A percentile compares a stretch with the other conserved stretches of the same genome.
Conservation (phyloP, 148 eudicot species). For the Cornus florida region DNA sequence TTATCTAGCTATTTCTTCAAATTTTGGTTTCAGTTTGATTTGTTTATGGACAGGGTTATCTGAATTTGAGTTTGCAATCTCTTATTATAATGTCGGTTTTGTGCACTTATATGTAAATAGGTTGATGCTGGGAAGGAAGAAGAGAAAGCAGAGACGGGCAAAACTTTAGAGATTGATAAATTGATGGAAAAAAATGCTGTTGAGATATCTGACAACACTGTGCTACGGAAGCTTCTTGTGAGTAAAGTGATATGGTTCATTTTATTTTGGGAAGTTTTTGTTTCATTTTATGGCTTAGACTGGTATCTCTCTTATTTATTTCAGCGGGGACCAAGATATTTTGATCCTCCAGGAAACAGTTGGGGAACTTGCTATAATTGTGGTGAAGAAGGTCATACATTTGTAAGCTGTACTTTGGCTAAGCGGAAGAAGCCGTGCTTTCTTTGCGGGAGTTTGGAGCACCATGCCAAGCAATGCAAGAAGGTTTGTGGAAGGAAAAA, state of each 20-base stretch:
- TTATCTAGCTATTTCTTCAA: too few species aligned
- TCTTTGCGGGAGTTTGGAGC: conserved; percentile 92
- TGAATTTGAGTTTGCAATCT: background rate
- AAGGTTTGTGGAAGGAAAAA: conserved; percentile 53
- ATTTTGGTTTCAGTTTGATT: background rate
- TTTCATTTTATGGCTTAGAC: conserved; percentile 34
- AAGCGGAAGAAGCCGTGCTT: conserved; percentile 91
- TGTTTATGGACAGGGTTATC: background rate
- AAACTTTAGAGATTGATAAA: conserved; percentile 27
- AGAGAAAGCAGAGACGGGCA: conserved; percentile 25
- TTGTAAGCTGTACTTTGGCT: conserved; percentile 64
- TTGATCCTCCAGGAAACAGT: conserved; percentile 88
- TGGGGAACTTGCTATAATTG: conserved; percentile 97
- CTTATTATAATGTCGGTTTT: background rate
- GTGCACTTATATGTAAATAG: conserved; percentile 23
- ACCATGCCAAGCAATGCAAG: conserved; percentile 71
- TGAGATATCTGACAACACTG: conserved; percentile 53
- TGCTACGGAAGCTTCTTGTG: conserved; percentile 92
- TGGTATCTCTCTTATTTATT: conserved; percentile 43
- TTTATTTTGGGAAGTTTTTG: conserved; percentile 26
- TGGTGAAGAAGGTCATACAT: conserved; percentile 87
- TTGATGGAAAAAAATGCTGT: conserved; percentile 37
- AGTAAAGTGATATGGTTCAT: conserved; percentile 50
- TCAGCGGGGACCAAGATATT: conserved; percentile 97
- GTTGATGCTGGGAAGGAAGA: conserved; percentile 35